Percentiles rank a stretch among this genome's conserved stretches.
Evolutionary conservation across 2,329 filamentous ascomycete species (phyloP).

Genomic region (Colletotrichum somersetense): DNA sequence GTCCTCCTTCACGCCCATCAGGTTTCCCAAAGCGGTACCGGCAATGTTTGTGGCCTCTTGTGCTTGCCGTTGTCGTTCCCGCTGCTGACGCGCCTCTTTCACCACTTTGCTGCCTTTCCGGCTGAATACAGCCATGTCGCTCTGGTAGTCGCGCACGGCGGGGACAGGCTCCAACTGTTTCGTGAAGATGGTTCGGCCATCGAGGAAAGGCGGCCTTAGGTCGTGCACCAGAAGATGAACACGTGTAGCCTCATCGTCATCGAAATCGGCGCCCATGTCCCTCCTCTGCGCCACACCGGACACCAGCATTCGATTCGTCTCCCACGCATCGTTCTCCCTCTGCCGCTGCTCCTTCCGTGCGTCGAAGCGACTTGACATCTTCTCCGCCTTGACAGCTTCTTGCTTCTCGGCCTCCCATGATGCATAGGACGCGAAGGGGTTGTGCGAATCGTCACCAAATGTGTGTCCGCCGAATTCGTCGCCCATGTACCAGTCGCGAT

Average conservation of each 20-base stretch:
- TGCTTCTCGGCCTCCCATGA: constrained; percentile 79
- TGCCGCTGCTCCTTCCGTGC: constrained; percentile 86
- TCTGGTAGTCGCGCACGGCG: constrained; percentile 92
- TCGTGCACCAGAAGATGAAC: constrained; percentile 95
- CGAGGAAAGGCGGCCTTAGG: constrained; percentile 91
- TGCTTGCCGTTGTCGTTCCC: constrained; percentile 92
- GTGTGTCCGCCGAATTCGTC: constrained; percentile 86
- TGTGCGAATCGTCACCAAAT: constrained; percentile 92
- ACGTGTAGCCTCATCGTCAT: constrained; percentile 90
- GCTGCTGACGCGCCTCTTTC: constrained; percentile 89
- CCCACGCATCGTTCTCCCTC: constrained; percentile 97
- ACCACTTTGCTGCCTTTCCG: constrained; percentile 95
- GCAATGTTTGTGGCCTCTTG: constrained; percentile 94
- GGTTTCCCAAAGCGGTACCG: constrained; percentile 90
- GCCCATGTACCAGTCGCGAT: constrained; percentile 93
- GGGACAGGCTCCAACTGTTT: constrained; percentile 97
- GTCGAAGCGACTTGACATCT: constrained; percentile 78
- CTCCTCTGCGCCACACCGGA: constrained; percentile 93
- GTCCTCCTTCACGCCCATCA: constrained; percentile 95
- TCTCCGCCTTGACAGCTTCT: constrained; percentile 81
- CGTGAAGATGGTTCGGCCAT: constrained; percentile 95
- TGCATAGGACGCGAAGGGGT: constrained; percentile 85
- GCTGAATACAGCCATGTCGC: constrained; percentile 98
- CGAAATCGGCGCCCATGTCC: constrained; percentile 85
- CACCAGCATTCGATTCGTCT: constrained; percentile 97